phyloP scores from a whole-genome alignment of 148 eudicot species.

The Spergularia bocconei region DNA sequence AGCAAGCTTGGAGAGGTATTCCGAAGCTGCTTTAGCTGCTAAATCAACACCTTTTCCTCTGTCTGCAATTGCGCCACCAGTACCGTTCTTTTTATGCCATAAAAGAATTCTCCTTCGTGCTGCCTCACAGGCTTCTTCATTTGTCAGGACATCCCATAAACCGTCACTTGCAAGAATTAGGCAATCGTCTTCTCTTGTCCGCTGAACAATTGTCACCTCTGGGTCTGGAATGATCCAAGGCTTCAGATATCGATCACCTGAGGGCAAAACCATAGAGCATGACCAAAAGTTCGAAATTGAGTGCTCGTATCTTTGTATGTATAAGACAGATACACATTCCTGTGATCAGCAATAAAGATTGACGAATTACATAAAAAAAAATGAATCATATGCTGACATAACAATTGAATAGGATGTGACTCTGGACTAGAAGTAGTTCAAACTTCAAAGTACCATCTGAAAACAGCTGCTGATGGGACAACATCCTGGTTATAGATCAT shows the following conservation, averaged over 20 bases:
- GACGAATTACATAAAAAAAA: too few relatives aligned
- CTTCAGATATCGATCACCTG: conserved; percentile 58
- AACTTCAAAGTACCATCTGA: too few relatives aligned
- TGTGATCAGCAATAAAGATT: too few relatives aligned
- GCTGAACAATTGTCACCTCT: conserved; percentile 40
- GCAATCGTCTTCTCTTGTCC: conserved; percentile 53
- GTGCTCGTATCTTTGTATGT: too few relatives aligned
- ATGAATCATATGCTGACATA: too few relatives aligned
- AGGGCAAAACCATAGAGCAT: neutral
- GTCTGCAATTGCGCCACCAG: conserved; percentile 11
- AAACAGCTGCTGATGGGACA: too few relatives aligned
- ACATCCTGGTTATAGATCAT: too few relatives aligned
- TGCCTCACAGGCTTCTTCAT: conserved; percentile 50
- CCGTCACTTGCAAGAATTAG: conserved; percentile 61
- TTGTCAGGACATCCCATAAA: conserved; percentile 58
- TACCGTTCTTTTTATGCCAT: conserved; percentile 52
- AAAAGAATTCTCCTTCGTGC: conserved; percentile 53
- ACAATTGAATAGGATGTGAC: too few relatives aligned
- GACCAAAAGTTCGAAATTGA: neutral
- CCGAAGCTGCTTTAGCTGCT: conserved; percentile 57
- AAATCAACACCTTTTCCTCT: conserved; percentile 41
- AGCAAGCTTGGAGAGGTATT: conserved; percentile 49
- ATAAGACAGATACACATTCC: too few relatives aligned
- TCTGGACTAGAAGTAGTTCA: too few relatives aligned
- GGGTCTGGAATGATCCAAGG: conserved; percentile 63